A percentile compares a stretch with the other conserved stretches of the same genome.
These are phyloP conservation scores for Pseudogymnoascus sp. DNA, from an alignment of 2,329 filamentous ascomycete genomes.

Conservation along the genomic window DNA sequence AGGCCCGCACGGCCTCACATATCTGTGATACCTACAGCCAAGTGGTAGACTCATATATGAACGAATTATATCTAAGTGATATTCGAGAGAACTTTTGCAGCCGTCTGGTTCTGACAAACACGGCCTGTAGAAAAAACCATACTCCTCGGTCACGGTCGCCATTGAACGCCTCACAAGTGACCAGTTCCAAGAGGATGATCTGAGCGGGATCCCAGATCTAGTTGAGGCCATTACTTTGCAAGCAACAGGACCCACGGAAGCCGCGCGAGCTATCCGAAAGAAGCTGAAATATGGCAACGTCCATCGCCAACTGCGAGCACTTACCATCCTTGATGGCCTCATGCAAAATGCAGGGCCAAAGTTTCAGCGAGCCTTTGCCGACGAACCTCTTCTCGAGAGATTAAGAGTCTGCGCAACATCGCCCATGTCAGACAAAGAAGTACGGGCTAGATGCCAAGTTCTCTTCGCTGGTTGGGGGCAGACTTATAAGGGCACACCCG, in stretches of 20 bases:
- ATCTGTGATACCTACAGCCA: neutral
- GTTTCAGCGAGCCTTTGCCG: conserved; percentile 80
- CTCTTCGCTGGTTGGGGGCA: conserved; percentile 81
- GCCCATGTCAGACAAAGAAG: conserved; percentile 72
- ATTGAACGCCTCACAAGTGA: conserved; percentile 88
- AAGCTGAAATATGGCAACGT: conserved; percentile 96
- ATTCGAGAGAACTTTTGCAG: too few relatives aligned
- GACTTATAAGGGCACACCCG: conserved; percentile 72
- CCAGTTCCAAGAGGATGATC: conserved; percentile 81
- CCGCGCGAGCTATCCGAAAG: conserved; percentile 86
- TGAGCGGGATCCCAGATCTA: conserved; percentile 85
- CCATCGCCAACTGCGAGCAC: conserved; percentile 84
- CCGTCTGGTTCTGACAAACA: neutral
- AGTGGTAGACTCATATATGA: neutral
- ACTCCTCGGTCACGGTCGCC: conserved; percentile 86
- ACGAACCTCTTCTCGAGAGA: conserved; percentile 86
- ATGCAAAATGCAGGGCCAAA: conserved; percentile 88
- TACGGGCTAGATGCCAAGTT: conserved; percentile 80
- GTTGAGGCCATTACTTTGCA: conserved; percentile 92
- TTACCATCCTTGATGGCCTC: conserved; percentile 82
- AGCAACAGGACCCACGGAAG: conserved; percentile 76
- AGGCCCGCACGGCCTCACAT: neutral
- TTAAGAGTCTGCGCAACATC: conserved; percentile 82
- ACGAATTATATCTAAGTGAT: too few relatives aligned
- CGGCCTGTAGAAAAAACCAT: conserved; percentile 66